Evolutionary conservation across 352 stramenopile genomes (phyloP).

Genomic region (Phytophthora pistaciae): DNA sequence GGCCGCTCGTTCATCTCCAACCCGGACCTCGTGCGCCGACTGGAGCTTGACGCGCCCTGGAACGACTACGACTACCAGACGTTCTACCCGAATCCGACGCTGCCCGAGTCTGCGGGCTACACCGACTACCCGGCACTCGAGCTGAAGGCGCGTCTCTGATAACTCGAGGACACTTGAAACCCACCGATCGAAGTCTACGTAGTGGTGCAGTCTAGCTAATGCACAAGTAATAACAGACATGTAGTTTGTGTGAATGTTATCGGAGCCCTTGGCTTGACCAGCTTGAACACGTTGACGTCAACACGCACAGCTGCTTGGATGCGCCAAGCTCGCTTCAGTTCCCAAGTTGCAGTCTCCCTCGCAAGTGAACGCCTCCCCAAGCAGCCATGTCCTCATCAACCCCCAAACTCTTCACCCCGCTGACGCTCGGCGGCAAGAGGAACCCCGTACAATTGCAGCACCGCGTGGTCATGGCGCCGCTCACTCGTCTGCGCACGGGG

Average conservation of each 20-base stretch:
- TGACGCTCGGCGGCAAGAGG: conserved; percentile 53
- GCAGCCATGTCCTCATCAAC: conserved; percentile 15
- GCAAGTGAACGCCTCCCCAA: conserved; percentile 1
- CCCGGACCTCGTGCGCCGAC: conserved; percentile 62
- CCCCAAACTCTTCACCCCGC: conserved; percentile 51
- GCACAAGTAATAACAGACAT: too few relatives aligned
- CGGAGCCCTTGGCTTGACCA: neutral
- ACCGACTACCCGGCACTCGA: conserved; percentile 48
- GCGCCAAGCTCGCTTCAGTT: conserved; percentile 11
- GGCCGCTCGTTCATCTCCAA: conserved; percentile 71
- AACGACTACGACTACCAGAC: conserved; percentile 44
- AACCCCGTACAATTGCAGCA: conserved; percentile 62
- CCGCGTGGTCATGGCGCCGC: conserved; percentile 75
- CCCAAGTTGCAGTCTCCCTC: conserved; percentile 6
- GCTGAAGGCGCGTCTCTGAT: conserved; percentile 1
- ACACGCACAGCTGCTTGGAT: conserved; percentile 17
- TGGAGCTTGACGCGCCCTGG: conserved; percentile 47
- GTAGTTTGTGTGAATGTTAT: neutral
- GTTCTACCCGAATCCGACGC: conserved; percentile 37
- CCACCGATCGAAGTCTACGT: neutral
- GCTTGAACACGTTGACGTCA: conserved; percentile 30
- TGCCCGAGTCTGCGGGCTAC: conserved; percentile 37
- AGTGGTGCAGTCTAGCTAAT: conserved; percentile 6
- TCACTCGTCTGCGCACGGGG: conserved; percentile 56
- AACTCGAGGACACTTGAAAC: neutral